Evolutionary conservation across 2,329 filamentous ascomycete species (phyloP).

Genomic region (Alternaria ethzedia): DNA sequence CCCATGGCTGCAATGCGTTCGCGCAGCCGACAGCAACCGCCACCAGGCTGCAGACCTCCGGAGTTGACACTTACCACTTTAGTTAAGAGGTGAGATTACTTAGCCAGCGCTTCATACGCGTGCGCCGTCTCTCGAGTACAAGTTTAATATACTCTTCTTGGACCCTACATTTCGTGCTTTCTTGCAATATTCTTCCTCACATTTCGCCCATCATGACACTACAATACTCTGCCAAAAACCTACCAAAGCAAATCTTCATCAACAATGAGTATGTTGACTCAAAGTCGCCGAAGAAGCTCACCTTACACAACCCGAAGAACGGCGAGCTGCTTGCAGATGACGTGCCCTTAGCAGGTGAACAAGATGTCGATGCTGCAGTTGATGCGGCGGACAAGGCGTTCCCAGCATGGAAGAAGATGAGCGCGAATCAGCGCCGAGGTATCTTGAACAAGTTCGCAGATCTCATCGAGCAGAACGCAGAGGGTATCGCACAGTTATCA

Average conservation of each 20-base stretch:
- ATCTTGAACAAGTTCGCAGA: slow-evolving; percentile 45
- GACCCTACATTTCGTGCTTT: neutral
- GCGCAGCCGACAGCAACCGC: slow-evolving; percentile 4
- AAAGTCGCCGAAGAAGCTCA: slow-evolving; percentile 54
- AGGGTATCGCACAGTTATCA: slow-evolving; percentile 41
- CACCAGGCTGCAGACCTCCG: neutral
- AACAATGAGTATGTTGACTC: slow-evolving; percentile 48
- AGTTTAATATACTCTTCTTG: slow-evolving; percentile 19
- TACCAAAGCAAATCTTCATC: slow-evolving; percentile 50
- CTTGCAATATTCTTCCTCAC: neutral
- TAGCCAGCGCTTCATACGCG: neutral
- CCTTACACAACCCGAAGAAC: slow-evolving; percentile 59
- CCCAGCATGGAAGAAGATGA: slow-evolving; percentile 48
- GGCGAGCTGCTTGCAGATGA: slow-evolving; percentile 58
- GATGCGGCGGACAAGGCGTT: slow-evolving; percentile 58
- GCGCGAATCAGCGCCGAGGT: slow-evolving; percentile 31
- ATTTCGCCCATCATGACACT: slow-evolving; percentile 32
- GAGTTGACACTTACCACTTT: slow-evolving; percentile 14
- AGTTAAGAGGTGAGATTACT: slow-evolving; percentile 6
- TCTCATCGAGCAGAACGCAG: slow-evolving; percentile 33
- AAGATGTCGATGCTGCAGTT: slow-evolving; percentile 56
- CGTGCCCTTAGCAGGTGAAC: slow-evolving; percentile 53
- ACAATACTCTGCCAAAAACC: slow-evolving; percentile 42
- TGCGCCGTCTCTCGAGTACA: neutral
- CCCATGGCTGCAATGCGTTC: neutral